Evolutionary conservation across 2,329 filamentous ascomycete species (phyloP).

Genomic region (Madurella fahalii): DNA sequence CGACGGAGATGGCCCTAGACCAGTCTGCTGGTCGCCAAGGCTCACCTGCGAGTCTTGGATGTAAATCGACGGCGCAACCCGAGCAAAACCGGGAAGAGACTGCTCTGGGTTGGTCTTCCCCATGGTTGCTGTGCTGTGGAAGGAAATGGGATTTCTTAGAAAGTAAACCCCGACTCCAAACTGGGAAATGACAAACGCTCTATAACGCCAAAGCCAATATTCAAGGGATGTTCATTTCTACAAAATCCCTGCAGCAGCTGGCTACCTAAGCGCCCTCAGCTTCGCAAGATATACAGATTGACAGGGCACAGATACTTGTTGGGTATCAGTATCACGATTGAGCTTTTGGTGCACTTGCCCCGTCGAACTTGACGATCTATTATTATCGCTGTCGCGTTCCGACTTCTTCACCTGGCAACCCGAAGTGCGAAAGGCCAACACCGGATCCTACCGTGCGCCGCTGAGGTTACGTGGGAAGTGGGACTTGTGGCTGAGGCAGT

Average conservation of each 20-base stretch:
- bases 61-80: conserved; percentile 37
- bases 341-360: too few species aligned
- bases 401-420: too few species aligned
- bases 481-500: neutral
- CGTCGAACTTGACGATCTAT: neutral
- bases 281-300: too few species aligned
- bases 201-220: neutral
- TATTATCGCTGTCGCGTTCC: neutral
- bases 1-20: neutral
- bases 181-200: neutral
- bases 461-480: neutral
- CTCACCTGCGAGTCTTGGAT: conserved; percentile 31
- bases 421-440: neutral
- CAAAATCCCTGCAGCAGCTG: too few species aligned
- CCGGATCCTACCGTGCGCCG: neutral
- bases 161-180: neutral
- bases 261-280: too few species aligned
- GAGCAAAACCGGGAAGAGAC: conserved; percentile 37
- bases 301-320: too few species aligned
- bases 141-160: neutral
- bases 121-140: neutral
- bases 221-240: too few species aligned
- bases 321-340: too few species aligned
- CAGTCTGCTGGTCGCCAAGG: neutral
- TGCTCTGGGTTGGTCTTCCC: conserved; percentile 3